Evolutionary conservation across 176 grass and related monocot genomes (phyloP).

Genomic region (Juncus effusus): DNA sequence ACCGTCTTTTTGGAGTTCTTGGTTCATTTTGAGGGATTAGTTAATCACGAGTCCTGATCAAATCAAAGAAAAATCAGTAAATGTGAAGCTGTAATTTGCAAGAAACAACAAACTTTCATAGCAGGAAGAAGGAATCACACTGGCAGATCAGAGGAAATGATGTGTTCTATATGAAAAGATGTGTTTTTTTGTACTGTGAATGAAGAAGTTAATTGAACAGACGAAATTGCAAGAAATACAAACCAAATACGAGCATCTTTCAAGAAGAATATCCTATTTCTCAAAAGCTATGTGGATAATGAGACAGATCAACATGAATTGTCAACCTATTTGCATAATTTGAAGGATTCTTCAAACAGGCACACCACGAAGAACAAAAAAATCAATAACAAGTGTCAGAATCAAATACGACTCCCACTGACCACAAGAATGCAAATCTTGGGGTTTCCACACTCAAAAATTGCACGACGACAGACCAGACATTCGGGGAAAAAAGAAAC

Average conservation of each 20-base stretch:
- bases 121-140: not conserved
- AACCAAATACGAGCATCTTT: not conserved
- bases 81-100: not conserved
- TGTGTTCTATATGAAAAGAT: not conserved
- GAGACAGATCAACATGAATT: not conserved
- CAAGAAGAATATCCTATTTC: not conserved
- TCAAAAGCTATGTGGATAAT: not conserved
- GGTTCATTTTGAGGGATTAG: conserved; percentile 5
- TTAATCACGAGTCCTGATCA: not conserved
- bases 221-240: not conserved
- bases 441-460: too few relatives aligned
- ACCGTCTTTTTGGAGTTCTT: not conserved
- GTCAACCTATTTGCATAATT: not conserved
- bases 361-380: not conserved
- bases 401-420: too few relatives aligned
- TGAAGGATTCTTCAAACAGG: not conserved
- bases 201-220: not conserved
- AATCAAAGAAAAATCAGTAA: conserved; percentile 1
- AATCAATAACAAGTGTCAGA: not conserved
- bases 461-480: not conserved
- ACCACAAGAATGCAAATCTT: too few relatives aligned
- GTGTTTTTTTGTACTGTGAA: not conserved
- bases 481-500: not conserved
- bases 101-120: not conserved
- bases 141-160: not conserved